These are phyloP conservation scores for Sporothrix protearum DNA, from an alignment of 2,329 filamentous ascomycete genomes.

Conservation along the genomic window DNA sequence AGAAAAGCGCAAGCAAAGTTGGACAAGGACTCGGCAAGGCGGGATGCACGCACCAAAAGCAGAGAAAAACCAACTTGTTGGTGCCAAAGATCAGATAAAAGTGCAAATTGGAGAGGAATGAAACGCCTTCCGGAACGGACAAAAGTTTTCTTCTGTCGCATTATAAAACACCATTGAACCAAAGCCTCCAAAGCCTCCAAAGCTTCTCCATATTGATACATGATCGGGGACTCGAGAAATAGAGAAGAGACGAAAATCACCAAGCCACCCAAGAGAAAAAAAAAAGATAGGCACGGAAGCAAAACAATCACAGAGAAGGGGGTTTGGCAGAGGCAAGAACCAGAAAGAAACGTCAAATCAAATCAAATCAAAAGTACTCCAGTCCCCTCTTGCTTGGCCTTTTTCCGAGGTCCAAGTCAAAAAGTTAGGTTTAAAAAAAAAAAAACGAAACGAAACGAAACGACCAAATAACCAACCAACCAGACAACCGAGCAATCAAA, in stretches of 20 bases:
- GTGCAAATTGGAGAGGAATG: neutral
- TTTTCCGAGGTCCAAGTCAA: slow-evolving; percentile 6
- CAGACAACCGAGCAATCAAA: neutral
- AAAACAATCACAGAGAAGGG: neutral
- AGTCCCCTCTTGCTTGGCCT: slow-evolving; percentile 3
- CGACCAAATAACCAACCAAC: neutral
- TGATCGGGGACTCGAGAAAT: neutral
- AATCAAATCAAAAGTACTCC: slow-evolving; percentile 2
- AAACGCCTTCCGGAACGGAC: neutral
- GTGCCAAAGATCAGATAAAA: neutral
- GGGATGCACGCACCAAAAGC: neutral
- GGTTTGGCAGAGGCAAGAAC: neutral
- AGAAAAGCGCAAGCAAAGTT: neutral
- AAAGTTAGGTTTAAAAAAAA: neutral
- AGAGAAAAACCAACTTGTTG: neutral
- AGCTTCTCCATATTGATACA: neutral
- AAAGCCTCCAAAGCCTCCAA: neutral
- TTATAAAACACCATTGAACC: neutral
- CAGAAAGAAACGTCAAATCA: neutral
- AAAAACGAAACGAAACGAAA: neutral
- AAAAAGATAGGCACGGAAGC: neutral
- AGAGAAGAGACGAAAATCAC: neutral
- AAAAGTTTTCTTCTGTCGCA: neutral
- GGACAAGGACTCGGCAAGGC: neutral
- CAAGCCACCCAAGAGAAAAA: neutral